phyloP scores from a whole-genome alignment of 2,329 filamentous ascomycete species.

The Monilinia laxa region DNA sequence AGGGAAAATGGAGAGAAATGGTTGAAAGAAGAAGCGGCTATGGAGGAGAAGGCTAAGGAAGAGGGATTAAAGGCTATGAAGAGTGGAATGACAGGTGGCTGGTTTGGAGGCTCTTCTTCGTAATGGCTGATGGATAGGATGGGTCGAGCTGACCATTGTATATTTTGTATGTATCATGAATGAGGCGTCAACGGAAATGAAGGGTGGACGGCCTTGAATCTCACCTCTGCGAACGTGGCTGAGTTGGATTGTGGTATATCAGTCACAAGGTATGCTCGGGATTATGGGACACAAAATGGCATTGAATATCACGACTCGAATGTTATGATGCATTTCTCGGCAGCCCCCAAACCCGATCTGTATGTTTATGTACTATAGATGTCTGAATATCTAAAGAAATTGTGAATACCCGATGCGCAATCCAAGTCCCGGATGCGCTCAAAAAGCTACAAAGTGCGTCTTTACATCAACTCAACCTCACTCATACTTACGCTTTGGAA shows the following conservation, averaged over 20 bases:
- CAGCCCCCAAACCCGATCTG: neutral
- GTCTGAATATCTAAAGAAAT: neutral
- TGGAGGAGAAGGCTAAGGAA: constrained; percentile 85
- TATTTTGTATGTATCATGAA: constrained; percentile 16
- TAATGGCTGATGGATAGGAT: constrained; percentile 9
- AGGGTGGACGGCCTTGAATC: constrained; percentile 2
- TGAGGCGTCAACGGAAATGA: constrained; percentile 13
- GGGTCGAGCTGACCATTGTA: constrained; percentile 1
- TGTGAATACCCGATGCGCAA: neutral
- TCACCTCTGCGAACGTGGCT: constrained; percentile 14
- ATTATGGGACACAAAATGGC: neutral
- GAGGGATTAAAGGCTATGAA: constrained; percentile 94
- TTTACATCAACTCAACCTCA: neutral
- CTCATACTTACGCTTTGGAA: neutral
- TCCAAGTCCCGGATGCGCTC: neutral
- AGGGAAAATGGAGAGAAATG: constrained; percentile 91
- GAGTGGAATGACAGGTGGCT: constrained; percentile 62
- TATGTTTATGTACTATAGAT: constrained; percentile 8
- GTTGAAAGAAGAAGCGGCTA: constrained; percentile 87
- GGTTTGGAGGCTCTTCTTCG: constrained; percentile 44
- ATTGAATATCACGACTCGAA: neutral
- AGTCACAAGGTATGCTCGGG: neutral
- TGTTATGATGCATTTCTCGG: constrained; percentile 11
- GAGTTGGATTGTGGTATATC: neutral
- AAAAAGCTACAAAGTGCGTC: too few species aligned